These are phyloP conservation scores for Penicillium cataractarum DNA, from an alignment of 495 filamentous ascomycete genomes.

Conservation along the genomic window DNA sequence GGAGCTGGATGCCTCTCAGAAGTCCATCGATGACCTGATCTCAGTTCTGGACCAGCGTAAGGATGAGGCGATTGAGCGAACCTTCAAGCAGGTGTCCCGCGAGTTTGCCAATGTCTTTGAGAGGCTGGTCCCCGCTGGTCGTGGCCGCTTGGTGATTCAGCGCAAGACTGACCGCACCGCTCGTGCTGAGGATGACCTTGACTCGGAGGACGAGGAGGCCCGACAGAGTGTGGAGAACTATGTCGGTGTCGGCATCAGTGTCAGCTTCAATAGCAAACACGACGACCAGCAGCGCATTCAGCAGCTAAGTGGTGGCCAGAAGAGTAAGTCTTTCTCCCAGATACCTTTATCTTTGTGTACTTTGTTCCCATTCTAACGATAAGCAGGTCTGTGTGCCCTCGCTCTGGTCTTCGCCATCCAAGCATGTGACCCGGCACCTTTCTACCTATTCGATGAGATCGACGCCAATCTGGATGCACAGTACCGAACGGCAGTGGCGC, in stretches of 20 bases:
- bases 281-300: slow-evolving; percentile 98
- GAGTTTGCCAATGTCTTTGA: slow-evolving; percentile 94
- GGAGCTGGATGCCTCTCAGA: slow-evolving; percentile 82
- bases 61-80: slow-evolving; percentile 90
- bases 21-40: slow-evolving; percentile 88
- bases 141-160: slow-evolving; percentile 90
- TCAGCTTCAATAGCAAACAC: slow-evolving; percentile 97
- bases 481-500: slow-evolving; percentile 91
- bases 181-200: slow-evolving; percentile 66
- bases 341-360: slow-evolving; percentile 13
- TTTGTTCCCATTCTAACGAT: background rate
- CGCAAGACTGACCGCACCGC: slow-evolving; percentile 75
- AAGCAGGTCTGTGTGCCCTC: slow-evolving; percentile 83
- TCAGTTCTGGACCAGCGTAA: slow-evolving; percentile 88
- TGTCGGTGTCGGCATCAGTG: slow-evolving; percentile 95
- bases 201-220: slow-evolving; percentile 60
- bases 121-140: slow-evolving; percentile 90
- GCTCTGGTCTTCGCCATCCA: slow-evolving; percentile 99
- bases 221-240: slow-evolving; percentile 89
- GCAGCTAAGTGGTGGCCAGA: slow-evolving; percentile 95
- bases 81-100: slow-evolving; percentile 94
- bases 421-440: slow-evolving; percentile 93
- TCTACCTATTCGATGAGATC: slow-evolving; percentile 99
- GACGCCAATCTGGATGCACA: slow-evolving; percentile 98
- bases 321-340: slow-evolving; percentile 67